Percentiles rank a stretch among this genome's conserved stretches.
phyloP scores from a whole-genome alignment of 768 basidiomycete species.

The Suillus ampliporus region DNA sequence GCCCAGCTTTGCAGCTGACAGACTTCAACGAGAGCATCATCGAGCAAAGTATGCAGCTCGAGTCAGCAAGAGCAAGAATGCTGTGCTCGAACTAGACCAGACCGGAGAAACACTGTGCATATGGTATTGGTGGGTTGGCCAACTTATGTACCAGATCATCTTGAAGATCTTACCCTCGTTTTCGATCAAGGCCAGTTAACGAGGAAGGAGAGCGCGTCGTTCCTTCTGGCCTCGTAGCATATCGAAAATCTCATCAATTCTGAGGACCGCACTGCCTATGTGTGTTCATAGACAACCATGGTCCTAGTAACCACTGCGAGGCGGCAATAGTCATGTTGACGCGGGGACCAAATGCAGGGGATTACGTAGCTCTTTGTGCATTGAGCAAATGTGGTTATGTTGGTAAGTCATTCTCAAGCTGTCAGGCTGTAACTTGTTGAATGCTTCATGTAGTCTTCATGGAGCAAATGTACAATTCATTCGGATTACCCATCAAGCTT shows the following conservation, averaged over 20 bases:
- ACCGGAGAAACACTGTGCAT: neutral
- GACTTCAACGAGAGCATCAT: neutral
- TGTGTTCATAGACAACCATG: neutral
- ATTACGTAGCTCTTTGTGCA: neutral
- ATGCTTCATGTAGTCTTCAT: neutral
- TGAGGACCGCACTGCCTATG: neutral
- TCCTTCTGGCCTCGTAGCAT: slow-evolving; percentile 5
- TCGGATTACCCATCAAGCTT: neutral
- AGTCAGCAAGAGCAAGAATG: neutral
- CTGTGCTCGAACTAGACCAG: neutral
- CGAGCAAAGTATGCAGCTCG: neutral
- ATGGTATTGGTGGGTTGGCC: neutral
- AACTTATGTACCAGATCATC: neutral
- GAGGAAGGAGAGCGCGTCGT: neutral
- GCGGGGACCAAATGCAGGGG: neutral
- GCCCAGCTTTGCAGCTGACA: neutral
- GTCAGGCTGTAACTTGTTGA: neutral
- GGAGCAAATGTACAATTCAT: neutral
- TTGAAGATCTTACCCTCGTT: neutral
- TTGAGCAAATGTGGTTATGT: neutral
- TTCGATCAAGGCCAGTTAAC: neutral
- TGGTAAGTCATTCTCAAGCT: neutral
- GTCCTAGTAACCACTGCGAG: neutral
- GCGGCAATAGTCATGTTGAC: neutral
- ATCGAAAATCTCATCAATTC: slow-evolving; percentile 8